Evolutionary conservation across 139 green algal species (phyloP), one percentile per base, ranked within the genome.

Genomic region (Picochlorum sp.): DNA sequence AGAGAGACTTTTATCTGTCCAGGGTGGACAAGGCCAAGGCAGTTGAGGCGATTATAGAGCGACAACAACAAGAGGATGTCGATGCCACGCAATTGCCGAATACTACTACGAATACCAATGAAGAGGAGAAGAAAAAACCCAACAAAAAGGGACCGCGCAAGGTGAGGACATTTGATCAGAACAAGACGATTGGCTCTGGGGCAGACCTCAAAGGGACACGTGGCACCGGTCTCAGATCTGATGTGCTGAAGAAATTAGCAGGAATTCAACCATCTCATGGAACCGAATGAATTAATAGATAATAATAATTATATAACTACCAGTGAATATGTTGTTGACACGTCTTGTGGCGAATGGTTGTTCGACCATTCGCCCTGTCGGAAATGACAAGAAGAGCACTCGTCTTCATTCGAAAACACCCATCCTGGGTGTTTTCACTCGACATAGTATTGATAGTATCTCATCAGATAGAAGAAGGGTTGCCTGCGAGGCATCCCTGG

Each of bases 1-100:
- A 98, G 80, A 81, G 92, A 16, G 92, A 98, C 72, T 94, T 95
- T 57, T 98, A 97, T 80, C 71, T 98, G 49, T 81, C 75, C 6
- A 57, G 69, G 2, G 67, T 77, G 26, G 80, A 88, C 58, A 74
- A 82, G 58, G 82, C 80, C 11, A 83, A 81, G 45, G 71, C 64
- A 6, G 68, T 84, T n/a, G 63, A n/a, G 11, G 67, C 72, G 4
- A 88, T 88, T 66, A 38, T 63, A 45, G 7, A 37, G 55, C 18
- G 38, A 44, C 15, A 51, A 44, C 15, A 51, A 28, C 16, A 57
- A n/a, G 23, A 58, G 7, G 31, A 18, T 18, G 9, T 4, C 21
- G 24, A 26, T 28, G 28, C 28, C 28, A 7, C 4, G 28, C 28
- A 30, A 30, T 4, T 30, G 28, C 4, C 7, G 28, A 30, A 30